Conservation (phyloP, 2,329 filamentous ascomycete species). For the Cordyceps fumosorosea region DNA sequence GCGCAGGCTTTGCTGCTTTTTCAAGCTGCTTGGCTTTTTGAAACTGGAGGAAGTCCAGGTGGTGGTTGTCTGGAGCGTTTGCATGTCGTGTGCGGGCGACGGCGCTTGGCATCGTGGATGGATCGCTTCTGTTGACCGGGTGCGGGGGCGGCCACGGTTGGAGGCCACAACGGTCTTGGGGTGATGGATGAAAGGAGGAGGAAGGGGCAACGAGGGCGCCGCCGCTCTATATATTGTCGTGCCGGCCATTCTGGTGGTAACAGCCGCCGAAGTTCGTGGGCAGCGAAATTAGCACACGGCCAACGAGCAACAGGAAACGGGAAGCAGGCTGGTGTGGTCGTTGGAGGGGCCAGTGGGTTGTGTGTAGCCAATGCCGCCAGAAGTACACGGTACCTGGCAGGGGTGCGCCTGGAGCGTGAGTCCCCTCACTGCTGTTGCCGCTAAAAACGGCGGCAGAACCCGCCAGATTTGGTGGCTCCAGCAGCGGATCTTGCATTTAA, state of each 20-base stretch:
- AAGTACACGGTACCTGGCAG: conserved; percentile 14
- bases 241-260: neutral
- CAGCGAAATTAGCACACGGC: neutral
- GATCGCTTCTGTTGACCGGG: neutral
- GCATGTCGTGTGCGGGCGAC: neutral
- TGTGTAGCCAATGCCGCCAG: neutral
- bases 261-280: neutral
- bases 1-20: neutral
- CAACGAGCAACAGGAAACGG: neutral
- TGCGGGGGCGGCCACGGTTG: neutral
- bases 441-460: conserved; percentile 13
- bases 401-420: neutral
- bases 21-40: conserved; percentile 6
- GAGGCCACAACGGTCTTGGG: neutral
- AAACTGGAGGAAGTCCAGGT: conserved; percentile 14
- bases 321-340: neutral
- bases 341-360: neutral
- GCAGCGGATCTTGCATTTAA: too few species aligned
- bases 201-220: neutral
- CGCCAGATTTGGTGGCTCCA: too few species aligned
- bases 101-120: neutral
- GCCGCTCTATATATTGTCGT: neutral
- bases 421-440: conserved; percentile 10
- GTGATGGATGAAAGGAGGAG: neutral
- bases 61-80: neutral